Evolutionary conservation across 1,284 basidiomycete species (phyloP).

Genomic region (Entoloma clypeatum): DNA sequence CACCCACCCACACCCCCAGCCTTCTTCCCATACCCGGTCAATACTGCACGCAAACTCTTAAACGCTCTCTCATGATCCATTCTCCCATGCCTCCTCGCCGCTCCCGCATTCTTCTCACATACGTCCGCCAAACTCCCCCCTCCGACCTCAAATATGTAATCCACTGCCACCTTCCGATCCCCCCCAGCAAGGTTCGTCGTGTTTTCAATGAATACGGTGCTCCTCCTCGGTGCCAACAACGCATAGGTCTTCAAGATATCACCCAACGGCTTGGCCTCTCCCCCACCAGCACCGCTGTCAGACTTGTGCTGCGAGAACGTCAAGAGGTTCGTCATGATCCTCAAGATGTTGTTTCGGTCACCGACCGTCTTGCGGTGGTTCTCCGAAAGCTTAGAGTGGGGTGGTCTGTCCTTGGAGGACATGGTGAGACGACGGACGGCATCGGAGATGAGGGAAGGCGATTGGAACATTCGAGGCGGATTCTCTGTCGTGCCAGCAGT

Average conservation of each 20-base stretch:
- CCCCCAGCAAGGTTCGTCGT: slow-evolving; percentile 53
- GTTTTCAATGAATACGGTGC: slow-evolving; percentile 65
- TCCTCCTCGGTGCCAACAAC: slow-evolving; percentile 43
- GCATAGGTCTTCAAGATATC: slow-evolving; percentile 31
- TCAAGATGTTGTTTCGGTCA: slow-evolving; percentile 54
- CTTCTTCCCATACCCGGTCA: slow-evolving; percentile 30
- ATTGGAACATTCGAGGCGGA: slow-evolving; percentile 45
- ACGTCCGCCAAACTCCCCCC: slow-evolving; percentile 41
- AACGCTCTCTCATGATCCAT: slow-evolving; percentile 76
- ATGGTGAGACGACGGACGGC: slow-evolving; percentile 60
- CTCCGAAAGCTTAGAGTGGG: slow-evolving; percentile 32
- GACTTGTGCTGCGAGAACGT: slow-evolving; percentile 52
- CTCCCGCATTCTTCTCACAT: slow-evolving; percentile 56
- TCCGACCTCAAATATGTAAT: slow-evolving; percentile 51
- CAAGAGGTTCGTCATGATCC: slow-evolving; percentile 71
- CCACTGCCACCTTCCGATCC: slow-evolving; percentile 57
- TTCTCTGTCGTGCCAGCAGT: slow-evolving; percentile 22
- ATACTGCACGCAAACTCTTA: slow-evolving; percentile 53
- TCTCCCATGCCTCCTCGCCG: slow-evolving; percentile 58
- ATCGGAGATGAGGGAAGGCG: slow-evolving; percentile 63
- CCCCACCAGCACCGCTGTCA: slow-evolving; percentile 23
- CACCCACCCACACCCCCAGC: slow-evolving; percentile 3
- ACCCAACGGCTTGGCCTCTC: slow-evolving; percentile 32
- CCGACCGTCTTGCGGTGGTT: slow-evolving; percentile 36
- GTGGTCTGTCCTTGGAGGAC: slow-evolving; percentile 51